Conservation (phyloP, 73 alveolate genomes). For the Symbiodinium natans region DNA sequence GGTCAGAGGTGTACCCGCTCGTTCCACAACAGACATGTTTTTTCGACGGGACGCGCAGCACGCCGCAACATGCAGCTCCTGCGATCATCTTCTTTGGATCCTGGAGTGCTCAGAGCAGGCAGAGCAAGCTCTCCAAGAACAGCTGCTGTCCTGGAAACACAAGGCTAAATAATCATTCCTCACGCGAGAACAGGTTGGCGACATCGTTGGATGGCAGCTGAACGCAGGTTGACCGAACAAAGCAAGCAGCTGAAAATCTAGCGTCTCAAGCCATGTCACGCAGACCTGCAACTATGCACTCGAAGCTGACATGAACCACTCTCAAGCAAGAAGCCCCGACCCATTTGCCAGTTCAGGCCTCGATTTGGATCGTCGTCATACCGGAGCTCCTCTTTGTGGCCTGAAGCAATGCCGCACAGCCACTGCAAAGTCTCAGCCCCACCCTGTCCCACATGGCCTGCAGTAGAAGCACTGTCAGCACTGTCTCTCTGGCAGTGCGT, state of each 20-base stretch:
- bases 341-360: no score
- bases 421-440: not conserved
- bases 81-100: not conserved
- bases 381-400: slow-evolving; percentile 79
- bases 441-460: not conserved
- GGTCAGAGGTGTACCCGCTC: no score
- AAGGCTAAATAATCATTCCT: not conserved
- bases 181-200: not conserved
- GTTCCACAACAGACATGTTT: not conserved
- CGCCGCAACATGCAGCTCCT: not conserved
- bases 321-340: no score
- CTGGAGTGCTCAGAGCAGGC: not conserved
- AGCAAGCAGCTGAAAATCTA: not conserved
- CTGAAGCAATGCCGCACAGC: not conserved
- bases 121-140: not conserved
- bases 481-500: slow-evolving; percentile 62
- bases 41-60: not conserved
- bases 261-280: not conserved
- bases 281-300: not conserved
- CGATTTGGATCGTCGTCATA: slow-evolving; percentile 70
- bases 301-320: not conserved
- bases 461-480: slow-evolving; percentile 82
- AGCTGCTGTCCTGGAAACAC: not conserved
- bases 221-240: not conserved
- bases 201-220: not conserved